phyloP scores from a whole-genome alignment of 768 basidiomycete species.

The Mycena indigotica region DNA sequence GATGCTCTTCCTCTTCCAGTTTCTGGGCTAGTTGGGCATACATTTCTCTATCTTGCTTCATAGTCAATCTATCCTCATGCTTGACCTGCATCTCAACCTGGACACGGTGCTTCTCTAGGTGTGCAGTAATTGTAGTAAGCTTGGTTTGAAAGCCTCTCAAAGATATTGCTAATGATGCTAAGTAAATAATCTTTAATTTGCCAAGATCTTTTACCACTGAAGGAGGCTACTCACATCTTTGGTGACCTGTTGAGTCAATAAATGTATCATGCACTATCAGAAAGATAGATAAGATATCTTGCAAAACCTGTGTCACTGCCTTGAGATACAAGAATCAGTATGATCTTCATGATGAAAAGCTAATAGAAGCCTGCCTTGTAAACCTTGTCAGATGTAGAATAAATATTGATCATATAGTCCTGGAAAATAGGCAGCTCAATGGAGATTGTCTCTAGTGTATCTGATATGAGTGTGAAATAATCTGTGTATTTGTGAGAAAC shows the following conservation, averaged over 20 bases:
- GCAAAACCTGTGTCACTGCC: slow-evolving; percentile 8
- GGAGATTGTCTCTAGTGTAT: slow-evolving; percentile 17
- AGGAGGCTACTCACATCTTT: not conserved
- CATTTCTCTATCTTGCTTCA: slow-evolving; percentile 3
- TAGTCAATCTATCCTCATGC: slow-evolving; percentile 11
- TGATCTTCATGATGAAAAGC: too few species aligned
- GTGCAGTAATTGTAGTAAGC: slow-evolving; percentile 1
- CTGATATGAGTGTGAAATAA: slow-evolving; percentile 9
- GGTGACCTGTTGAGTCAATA: not conserved
- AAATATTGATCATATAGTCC: slow-evolving; percentile 12
- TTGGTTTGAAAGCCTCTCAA: slow-evolving; percentile 1
- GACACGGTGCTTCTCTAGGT: slow-evolving; percentile 13
- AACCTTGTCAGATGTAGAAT: slow-evolving; percentile 6
- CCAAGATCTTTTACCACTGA: not conserved
- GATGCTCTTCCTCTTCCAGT: slow-evolving; percentile 8
- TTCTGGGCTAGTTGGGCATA: not conserved
- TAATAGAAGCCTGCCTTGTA: slow-evolving; percentile 2
- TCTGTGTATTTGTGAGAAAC: slow-evolving; percentile 13
- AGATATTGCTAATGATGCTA: not conserved
- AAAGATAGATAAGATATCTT: slow-evolving; percentile 14
- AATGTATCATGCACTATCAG: slow-evolving; percentile 2
- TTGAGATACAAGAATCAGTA: not conserved
- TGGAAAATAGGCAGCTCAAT: slow-evolving; percentile 16
- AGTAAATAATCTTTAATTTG: not conserved
- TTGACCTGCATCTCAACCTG: slow-evolving; percentile 9